Percentiles rank a stretch among this genome's conserved stretches.
Conservation (phyloP, 2,329 filamentous ascomycete genomes). For the Escovopsis weberi region DNA sequence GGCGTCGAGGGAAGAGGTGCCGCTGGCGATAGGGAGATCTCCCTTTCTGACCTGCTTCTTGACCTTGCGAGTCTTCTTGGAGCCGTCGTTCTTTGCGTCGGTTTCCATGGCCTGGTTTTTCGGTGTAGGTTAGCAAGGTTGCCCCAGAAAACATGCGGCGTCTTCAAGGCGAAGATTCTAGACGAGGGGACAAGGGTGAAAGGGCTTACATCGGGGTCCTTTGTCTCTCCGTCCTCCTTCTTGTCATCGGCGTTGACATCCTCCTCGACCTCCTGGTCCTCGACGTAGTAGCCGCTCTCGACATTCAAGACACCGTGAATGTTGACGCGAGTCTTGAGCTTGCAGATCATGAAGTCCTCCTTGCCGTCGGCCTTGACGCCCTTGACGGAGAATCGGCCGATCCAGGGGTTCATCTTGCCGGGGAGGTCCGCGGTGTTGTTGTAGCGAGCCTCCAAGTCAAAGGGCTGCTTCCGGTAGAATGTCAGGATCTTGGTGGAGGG, state of each 20-base stretch:
- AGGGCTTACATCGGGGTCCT: conserved; percentile 56
- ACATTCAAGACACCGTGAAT: conserved; percentile 93
- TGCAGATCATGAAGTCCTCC: conserved; percentile 99
- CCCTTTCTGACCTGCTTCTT: conserved; percentile 99
- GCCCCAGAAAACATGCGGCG: neutral
- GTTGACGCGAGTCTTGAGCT: conserved; percentile 94
- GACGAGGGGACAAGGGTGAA: neutral
- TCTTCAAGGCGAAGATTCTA: too few species aligned
- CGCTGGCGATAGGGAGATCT: conserved; percentile 74
- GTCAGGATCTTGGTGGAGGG: conserved; percentile 98
- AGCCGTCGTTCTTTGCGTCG: conserved; percentile 50
- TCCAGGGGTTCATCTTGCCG: conserved; percentile 85
- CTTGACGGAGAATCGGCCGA: conserved; percentile 96
- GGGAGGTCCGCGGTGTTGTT: conserved; percentile 75
- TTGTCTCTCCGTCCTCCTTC: conserved; percentile 49
- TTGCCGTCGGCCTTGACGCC: conserved; percentile 85
- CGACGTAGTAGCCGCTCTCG: conserved; percentile 93
- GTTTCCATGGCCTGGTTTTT: conserved; percentile 64
- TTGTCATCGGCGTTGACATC: conserved; percentile 66
- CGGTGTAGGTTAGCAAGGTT: conserved; percentile 12
- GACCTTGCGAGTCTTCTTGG: conserved; percentile 89
- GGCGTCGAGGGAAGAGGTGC: conserved; percentile 65
- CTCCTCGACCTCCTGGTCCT: conserved; percentile 95
- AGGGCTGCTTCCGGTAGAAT: conserved; percentile 96
- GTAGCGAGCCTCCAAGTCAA: conserved; percentile 91